These are phyloP conservation scores for Cercospora citrullina DNA, from an alignment of 2,329 filamentous ascomycete species.

Conservation along the genomic window DNA sequence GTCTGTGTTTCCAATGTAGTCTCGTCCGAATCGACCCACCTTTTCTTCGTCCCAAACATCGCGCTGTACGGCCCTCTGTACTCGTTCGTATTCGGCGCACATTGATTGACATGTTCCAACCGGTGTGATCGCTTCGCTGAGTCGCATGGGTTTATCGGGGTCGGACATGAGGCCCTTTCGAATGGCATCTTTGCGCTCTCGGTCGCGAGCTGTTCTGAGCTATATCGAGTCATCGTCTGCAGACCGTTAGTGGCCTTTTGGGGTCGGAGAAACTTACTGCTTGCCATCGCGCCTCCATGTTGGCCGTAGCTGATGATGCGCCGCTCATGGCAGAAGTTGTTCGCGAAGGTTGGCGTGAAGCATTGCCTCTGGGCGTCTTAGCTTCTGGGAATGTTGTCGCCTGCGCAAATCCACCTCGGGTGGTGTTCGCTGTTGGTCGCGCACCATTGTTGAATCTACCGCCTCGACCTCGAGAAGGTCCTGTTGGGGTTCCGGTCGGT, in stretches of 20 bases:
- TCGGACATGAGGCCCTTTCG: slow-evolving; percentile 57
- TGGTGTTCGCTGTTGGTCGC: slow-evolving; percentile 8
- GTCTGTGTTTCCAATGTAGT: slow-evolving; percentile 25
- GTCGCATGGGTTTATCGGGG: slow-evolving; percentile 59
- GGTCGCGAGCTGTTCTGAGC: slow-evolving; percentile 52
- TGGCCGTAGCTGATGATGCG: slow-evolving; percentile 18
- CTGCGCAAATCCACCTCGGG: slow-evolving; percentile 10
- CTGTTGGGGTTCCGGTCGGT: slow-evolving; percentile 4
- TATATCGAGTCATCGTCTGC: slow-evolving; percentile 36
- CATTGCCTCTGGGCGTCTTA: slow-evolving; percentile 8
- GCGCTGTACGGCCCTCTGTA: slow-evolving; percentile 62
- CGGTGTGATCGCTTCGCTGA: slow-evolving; percentile 62
- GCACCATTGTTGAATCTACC: slow-evolving; percentile 7
- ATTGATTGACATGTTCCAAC: slow-evolving; percentile 63
- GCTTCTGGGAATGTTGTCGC: slow-evolving; percentile 2
- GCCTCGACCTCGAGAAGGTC: slow-evolving; percentile 12
- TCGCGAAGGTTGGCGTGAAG: slow-evolving; percentile 6
- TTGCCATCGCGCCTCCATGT: slow-evolving; percentile 27
- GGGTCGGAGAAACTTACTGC: slow-evolving; percentile 24
- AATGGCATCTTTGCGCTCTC: slow-evolving; percentile 54
- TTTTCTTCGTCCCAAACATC: slow-evolving; percentile 63
- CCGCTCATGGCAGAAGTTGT: slow-evolving; percentile 5
- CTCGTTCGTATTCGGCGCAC: slow-evolving; percentile 64
- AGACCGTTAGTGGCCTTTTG: slow-evolving; percentile 28
- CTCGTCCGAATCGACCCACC: slow-evolving; percentile 43